These are phyloP conservation scores for Moniliophthora roreri DNA, from an alignment of 1,284 basidiomycete species.

Conservation along the genomic window DNA sequence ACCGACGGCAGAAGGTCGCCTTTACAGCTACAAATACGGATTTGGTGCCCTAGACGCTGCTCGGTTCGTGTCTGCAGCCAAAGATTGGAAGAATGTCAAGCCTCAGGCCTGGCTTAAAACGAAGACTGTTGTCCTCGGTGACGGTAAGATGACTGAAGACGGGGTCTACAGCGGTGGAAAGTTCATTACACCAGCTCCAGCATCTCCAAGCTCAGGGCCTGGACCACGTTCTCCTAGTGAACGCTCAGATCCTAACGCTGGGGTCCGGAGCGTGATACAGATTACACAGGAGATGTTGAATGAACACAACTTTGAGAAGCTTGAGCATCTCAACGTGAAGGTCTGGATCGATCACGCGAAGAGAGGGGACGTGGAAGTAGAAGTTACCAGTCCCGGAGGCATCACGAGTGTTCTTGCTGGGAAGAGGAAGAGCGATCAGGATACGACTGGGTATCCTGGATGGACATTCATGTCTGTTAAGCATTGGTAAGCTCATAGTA, in stretches of 20 bases:
- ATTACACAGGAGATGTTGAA: conserved; percentile 74
- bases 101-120: conserved; percentile 91
- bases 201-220: conserved; percentile 12
- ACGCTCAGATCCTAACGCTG: conserved; percentile 3
- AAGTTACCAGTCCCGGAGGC: conserved; percentile 84
- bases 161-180: conserved; percentile 66
- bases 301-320: conserved; percentile 77
- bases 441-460: conserved; percentile 76
- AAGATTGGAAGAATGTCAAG: conserved; percentile 86
- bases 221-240: not conserved
- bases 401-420: conserved; percentile 85
- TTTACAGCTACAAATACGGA: conserved; percentile 97
- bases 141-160: conserved; percentile 59
- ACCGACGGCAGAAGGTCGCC: conserved; percentile 72
- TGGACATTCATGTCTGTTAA: conserved; percentile 99
- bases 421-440: conserved; percentile 69
- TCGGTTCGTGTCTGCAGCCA: conserved; percentile 79
- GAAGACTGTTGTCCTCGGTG: conserved; percentile 65
- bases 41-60: conserved; percentile 91
- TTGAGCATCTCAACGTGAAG: conserved; percentile 93
- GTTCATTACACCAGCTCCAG: conserved; percentile 46
- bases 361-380: conserved; percentile 93
- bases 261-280: conserved; percentile 66
- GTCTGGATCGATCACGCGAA: conserved; percentile 91
- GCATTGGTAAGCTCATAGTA: conserved; percentile 88